Evolutionary conservation across 352 stramenopile genomes (phyloP).

Genomic region (Globisporangium polare): DNA sequence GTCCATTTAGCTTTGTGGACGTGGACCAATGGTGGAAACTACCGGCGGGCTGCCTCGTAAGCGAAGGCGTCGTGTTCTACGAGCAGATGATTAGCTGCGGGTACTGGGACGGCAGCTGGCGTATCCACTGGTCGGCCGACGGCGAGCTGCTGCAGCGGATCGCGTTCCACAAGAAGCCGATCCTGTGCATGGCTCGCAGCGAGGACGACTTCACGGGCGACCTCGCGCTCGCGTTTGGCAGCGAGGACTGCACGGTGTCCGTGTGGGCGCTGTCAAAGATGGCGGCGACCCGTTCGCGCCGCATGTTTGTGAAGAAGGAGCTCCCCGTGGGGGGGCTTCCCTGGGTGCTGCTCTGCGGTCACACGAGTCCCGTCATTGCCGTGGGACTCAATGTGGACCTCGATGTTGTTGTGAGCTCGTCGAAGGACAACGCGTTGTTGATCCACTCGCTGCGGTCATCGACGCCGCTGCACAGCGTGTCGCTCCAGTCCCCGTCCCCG

Average conservation of each 20-base stretch:
- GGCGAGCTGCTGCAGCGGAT: constrained; percentile 82
- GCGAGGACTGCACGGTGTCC: constrained; percentile 83
- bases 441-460: constrained; percentile 74
- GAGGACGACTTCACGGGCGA: constrained; percentile 86
- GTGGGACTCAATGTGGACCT: constrained; percentile 80
- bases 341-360: constrained; percentile 75
- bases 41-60: constrained; percentile 63
- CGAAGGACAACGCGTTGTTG: constrained; percentile 68
- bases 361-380: constrained; percentile 73
- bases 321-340: constrained; percentile 70
- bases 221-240: constrained; percentile 77
- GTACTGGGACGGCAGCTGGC: constrained; percentile 86
- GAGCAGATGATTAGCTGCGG: constrained; percentile 89
- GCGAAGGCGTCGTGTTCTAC: constrained; percentile 82
- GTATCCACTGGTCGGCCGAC: constrained; percentile 84
- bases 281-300: constrained; percentile 68
- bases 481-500: constrained; percentile 38
- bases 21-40: constrained; percentile 88
- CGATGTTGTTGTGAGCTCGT: constrained; percentile 79
- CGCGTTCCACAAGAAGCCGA: constrained; percentile 86
- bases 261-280: constrained; percentile 85
- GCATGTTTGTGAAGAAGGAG: constrained; percentile 85
- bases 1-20: constrained; percentile 75
- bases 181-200: constrained; percentile 81
- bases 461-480: constrained; percentile 68